Percentiles rank a stretch among this genome's conserved stretches.
These are phyloP conservation scores for Verbascum thapsus DNA, from an alignment of 257 asterid genomes.

Conservation along the genomic window DNA sequence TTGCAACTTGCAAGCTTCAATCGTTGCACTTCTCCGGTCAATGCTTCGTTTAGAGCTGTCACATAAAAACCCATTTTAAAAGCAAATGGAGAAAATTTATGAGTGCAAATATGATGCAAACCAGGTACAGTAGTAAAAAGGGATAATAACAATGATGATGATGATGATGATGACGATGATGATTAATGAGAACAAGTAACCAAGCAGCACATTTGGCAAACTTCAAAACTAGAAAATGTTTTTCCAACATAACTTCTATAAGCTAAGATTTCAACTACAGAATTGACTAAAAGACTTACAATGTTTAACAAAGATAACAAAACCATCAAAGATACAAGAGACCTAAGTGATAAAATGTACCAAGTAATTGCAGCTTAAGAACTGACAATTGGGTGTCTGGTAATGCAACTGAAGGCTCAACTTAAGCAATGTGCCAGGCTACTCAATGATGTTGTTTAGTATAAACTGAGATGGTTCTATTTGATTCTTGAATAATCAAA, in stretches of 20 bases:
- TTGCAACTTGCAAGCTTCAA: slow-evolving; percentile 57
- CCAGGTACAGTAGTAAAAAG: background rate
- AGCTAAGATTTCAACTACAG: background rate
- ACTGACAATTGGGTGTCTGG: too few species aligned
- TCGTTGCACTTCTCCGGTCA: slow-evolving; percentile 65
- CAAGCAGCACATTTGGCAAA: background rate
- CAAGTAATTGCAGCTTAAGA: background rate
- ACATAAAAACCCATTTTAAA: slow-evolving; percentile 17
- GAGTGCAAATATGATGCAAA: background rate
- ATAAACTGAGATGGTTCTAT: too few species aligned
- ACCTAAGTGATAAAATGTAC: too few species aligned
- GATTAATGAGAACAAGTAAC: background rate
- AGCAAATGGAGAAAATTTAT: background rate
- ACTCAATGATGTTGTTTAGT: too few species aligned
- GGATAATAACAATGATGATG: too few species aligned
- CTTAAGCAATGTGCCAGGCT: too few species aligned
- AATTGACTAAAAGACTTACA: background rate
- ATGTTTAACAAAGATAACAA: slow-evolving; percentile 3
- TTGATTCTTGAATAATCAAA: background rate
- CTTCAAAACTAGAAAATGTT: background rate
- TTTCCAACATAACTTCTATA: background rate
- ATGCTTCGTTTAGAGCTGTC: slow-evolving; percentile 71
- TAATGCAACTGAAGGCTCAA: too few species aligned
- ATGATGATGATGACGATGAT: too few species aligned
- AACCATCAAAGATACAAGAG: background rate